Conservation (phyloP, 1,139 yeast genomes). For the Zygosaccharomyces sapae region DNA sequence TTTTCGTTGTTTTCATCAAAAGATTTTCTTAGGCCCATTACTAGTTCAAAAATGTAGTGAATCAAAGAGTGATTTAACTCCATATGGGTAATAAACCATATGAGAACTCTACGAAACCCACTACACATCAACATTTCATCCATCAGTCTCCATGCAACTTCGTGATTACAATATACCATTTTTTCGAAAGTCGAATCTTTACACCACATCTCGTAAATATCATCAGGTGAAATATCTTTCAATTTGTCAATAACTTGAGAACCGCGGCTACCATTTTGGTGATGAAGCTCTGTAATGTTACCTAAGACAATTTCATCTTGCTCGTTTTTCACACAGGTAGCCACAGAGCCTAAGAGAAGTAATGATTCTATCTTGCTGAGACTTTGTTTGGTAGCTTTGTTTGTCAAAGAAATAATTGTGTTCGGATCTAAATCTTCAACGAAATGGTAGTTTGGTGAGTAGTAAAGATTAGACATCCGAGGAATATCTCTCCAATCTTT, state of each 20-base stretch:
- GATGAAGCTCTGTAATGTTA: slow-evolving; percentile 11
- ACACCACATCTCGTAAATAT: slow-evolving; percentile 46
- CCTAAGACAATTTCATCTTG: slow-evolving; percentile 35
- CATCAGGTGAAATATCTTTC: slow-evolving; percentile 44
- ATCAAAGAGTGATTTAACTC: slow-evolving; percentile 51
- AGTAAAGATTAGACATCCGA: slow-evolving; percentile 48
- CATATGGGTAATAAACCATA: slow-evolving; percentile 62
- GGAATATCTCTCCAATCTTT: slow-evolving; percentile 70
- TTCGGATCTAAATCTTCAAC: slow-evolving; percentile 17
- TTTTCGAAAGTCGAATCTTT: slow-evolving; percentile 42
- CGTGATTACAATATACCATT: slow-evolving; percentile 41
- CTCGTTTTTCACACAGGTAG: slow-evolving; percentile 48
- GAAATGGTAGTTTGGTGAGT: slow-evolving; percentile 27
- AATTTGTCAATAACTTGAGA: slow-evolving; percentile 15
- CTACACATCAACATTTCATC: slow-evolving; percentile 67
- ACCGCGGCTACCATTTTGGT: slow-evolving; percentile 1
- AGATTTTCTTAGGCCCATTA: slow-evolving; percentile 45
- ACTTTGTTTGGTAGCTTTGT: slow-evolving; percentile 35
- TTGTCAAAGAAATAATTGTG: slow-evolving; percentile 24
- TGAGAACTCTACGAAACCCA: slow-evolving; percentile 55
- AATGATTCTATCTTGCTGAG: slow-evolving; percentile 40
- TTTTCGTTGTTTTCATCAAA: slow-evolving; percentile 20
- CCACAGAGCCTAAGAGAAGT: slow-evolving; percentile 40
- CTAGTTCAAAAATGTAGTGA: slow-evolving; percentile 60
- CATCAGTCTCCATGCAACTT: slow-evolving; percentile 50